Conservation (phyloP, 139 green algal genomes). For the Ettlia oleoabundans region DNA sequence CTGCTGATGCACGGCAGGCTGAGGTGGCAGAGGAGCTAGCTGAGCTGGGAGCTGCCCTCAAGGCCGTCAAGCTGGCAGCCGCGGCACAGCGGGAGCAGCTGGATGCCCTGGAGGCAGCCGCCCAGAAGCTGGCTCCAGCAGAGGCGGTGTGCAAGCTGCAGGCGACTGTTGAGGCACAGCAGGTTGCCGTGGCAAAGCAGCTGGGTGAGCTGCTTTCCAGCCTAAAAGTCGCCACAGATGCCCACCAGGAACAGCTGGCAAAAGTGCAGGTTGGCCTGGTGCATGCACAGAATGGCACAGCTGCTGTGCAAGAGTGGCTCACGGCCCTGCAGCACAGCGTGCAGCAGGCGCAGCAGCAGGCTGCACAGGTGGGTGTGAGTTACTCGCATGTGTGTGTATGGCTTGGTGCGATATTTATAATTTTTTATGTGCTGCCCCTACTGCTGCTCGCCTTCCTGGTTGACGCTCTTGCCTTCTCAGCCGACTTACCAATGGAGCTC, state of each 20-base stretch:
- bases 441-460: too few species aligned
- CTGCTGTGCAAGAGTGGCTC: not conserved
- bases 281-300: not conserved
- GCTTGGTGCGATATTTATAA: not conserved
- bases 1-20: not conserved
- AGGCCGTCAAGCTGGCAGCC: not conserved
- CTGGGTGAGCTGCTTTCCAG: not conserved
- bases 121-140: not conserved
- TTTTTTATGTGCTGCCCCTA: too few species aligned
- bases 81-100: conserved; percentile 4
- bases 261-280: not conserved
- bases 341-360: not conserved
- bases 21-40: not conserved
- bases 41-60: not conserved
- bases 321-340: not conserved
- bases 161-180: not conserved
- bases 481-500: too few species aligned
- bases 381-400: too few species aligned
- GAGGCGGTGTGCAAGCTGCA: not conserved
- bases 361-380: not conserved
- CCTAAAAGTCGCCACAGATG: not conserved
- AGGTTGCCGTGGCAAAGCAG: not conserved
- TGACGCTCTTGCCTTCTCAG: too few species aligned
- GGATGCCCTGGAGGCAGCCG: not conserved
- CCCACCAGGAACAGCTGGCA: not conserved